Conservation (phyloP, 192 early-diverging fungal species). For the Linnemannia exigua region DNA sequence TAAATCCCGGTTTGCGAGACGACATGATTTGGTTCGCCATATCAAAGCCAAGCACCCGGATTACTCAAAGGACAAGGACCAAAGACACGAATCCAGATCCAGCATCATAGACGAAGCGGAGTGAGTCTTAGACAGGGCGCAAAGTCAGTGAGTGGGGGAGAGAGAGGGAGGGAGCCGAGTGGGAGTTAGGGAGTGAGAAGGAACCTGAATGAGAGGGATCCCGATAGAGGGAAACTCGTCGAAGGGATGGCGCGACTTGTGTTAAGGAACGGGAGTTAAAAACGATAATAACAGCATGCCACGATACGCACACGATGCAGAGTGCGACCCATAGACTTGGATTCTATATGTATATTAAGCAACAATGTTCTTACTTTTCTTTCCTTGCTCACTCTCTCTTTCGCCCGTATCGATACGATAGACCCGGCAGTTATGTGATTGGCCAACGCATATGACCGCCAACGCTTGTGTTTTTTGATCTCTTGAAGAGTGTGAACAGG, state of each 20-base stretch:
- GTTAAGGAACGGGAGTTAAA: neutral
- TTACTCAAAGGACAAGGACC: neutral
- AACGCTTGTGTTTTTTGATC: neutral
- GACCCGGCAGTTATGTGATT: neutral
- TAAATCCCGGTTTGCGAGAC: slow-evolving; percentile 15
- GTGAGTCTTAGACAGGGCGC: neutral
- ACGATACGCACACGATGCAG: neutral
- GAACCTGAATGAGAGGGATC: neutral
- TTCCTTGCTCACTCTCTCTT: neutral
- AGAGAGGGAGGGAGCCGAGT: neutral
- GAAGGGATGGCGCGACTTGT: neutral
- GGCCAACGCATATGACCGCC: neutral
- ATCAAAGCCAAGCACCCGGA: slow-evolving; percentile 16
- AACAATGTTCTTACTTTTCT: neutral
- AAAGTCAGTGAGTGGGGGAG: neutral
- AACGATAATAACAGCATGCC: neutral
- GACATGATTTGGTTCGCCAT: slow-evolving; percentile 33
- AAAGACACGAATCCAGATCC: neutral
- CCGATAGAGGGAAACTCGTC: neutral
- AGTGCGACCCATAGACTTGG: slow-evolving; percentile 1
- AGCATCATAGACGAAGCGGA: neutral
- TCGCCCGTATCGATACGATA: neutral
- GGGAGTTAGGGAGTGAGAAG: neutral
- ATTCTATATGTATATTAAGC: neutral
- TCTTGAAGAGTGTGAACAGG: neutral